phyloP scores from a whole-genome alignment of 2,329 filamentous ascomycete species.

The Cladosporium sp. region DNA sequence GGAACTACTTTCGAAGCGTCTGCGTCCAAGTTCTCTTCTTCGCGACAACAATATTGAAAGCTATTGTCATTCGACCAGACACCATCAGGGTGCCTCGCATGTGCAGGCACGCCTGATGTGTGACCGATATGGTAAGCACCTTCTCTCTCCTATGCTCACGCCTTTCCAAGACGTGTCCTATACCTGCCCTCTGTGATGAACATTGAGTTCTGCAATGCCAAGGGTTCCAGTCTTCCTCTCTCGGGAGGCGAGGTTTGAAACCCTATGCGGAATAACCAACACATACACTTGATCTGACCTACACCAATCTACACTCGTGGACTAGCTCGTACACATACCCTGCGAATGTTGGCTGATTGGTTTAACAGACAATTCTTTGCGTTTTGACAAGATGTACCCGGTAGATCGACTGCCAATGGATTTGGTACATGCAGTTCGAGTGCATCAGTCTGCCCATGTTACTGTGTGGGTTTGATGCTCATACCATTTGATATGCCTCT shows the following conservation, averaged over 20 bases:
- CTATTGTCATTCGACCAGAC: not conserved
- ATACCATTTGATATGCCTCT: too few species aligned
- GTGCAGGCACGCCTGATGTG: not conserved
- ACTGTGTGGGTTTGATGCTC: too few species aligned
- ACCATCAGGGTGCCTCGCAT: not conserved
- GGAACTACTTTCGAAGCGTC: not conserved
- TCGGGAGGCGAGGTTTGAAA: slow-evolving; percentile 21
- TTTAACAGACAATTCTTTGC: not conserved
- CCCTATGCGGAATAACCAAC: slow-evolving; percentile 42
- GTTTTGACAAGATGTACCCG: too few species aligned
- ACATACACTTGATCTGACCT: slow-evolving; percentile 46
- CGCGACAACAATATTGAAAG: slow-evolving; percentile 4
- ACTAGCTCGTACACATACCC: too few species aligned
- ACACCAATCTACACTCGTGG: not conserved
- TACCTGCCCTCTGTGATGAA: slow-evolving; percentile 35
- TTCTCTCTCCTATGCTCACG: not conserved
- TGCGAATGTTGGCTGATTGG: not conserved
- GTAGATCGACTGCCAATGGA: too few species aligned
- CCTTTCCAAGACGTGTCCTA: too few species aligned
- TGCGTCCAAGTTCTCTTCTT: not conserved
- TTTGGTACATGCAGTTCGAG: too few species aligned
- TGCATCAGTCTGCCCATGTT: too few species aligned
- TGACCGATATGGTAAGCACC: slow-evolving; percentile 2
- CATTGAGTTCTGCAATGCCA: slow-evolving; percentile 49
- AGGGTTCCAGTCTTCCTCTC: slow-evolving; percentile 28